Evolutionary conservation across 2,329 filamentous ascomycete species (phyloP).

Genomic region (Apiospora sp.): DNA sequence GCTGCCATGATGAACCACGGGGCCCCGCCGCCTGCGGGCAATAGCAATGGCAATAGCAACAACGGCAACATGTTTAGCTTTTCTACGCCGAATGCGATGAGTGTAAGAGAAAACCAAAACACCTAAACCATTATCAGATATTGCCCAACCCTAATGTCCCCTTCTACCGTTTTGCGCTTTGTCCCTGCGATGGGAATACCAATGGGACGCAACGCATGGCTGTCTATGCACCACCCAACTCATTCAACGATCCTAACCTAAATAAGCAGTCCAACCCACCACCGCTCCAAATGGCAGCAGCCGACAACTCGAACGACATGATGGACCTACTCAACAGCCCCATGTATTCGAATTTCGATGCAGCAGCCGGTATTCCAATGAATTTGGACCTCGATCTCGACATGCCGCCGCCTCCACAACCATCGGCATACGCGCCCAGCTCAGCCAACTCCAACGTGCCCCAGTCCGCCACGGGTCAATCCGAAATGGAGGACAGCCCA

Average conservation of each 20-base stretch:
- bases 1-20: constrained; percentile 22
- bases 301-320: constrained; percentile 45
- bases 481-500: constrained; percentile 33
- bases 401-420: constrained; percentile 36
- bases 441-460: neutral
- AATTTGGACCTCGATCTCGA: constrained; percentile 48
- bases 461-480: constrained; percentile 10
- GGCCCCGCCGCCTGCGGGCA: constrained; percentile 39
- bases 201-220: constrained; percentile 20
- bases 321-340: constrained; percentile 55
- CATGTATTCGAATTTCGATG: constrained; percentile 45
- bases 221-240: constrained; percentile 18
- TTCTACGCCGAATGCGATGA: constrained; percentile 26
- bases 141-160: neutral
- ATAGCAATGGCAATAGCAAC: constrained; percentile 3
- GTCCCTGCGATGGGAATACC: constrained; percentile 19
- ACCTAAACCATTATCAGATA: neutral
- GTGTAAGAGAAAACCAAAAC: constrained; percentile 8
- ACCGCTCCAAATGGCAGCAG: constrained; percentile 33
- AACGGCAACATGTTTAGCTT: constrained; percentile 42
- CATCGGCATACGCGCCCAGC: constrained; percentile 36
- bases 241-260: constrained; percentile 18
- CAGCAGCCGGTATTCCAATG: constrained; percentile 50
- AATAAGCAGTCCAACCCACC: constrained; percentile 23
- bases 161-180: constrained; percentile 1